Evolutionary conservation across 768 basidiomycete genomes (phyloP).

Genomic region (Cystobasidium onofrii): DNA sequence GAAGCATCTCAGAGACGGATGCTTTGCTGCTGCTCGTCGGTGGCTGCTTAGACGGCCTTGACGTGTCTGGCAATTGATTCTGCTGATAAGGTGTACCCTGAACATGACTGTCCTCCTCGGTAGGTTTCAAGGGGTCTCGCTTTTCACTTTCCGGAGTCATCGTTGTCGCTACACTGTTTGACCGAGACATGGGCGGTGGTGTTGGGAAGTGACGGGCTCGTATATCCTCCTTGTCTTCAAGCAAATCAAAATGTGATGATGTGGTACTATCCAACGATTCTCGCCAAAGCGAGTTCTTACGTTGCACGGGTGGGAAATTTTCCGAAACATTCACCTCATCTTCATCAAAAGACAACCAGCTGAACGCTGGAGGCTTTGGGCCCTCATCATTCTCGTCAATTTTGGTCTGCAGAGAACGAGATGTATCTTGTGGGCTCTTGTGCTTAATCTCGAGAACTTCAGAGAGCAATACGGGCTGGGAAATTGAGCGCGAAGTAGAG

Average conservation of each 20-base stretch:
- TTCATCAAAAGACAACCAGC: not conserved
- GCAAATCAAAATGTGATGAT: not conserved
- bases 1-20: not conserved
- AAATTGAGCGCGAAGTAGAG: not conserved
- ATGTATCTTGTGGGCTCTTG: not conserved
- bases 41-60: too few species aligned
- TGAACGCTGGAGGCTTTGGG: not conserved
- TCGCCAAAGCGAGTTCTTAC: not conserved
- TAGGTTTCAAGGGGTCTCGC: not conserved
- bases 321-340: too few species aligned
- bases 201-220: not conserved
- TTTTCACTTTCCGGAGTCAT: not conserved
- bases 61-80: too few species aligned
- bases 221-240: not conserved
- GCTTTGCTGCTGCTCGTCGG: not conserved
- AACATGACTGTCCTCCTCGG: not conserved
- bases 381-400: not conserved
- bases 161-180: not conserved
- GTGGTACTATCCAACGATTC: not conserved
- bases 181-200: conserved; percentile 2
- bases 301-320: not conserved
- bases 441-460: not conserved
- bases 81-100: not conserved
- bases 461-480: not conserved
- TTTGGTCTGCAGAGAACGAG: not conserved